Base-by-base conservation (phyloP, 2,329 filamentous ascomycete genomes). In the Chrysoporthe puriensis region DNA sequence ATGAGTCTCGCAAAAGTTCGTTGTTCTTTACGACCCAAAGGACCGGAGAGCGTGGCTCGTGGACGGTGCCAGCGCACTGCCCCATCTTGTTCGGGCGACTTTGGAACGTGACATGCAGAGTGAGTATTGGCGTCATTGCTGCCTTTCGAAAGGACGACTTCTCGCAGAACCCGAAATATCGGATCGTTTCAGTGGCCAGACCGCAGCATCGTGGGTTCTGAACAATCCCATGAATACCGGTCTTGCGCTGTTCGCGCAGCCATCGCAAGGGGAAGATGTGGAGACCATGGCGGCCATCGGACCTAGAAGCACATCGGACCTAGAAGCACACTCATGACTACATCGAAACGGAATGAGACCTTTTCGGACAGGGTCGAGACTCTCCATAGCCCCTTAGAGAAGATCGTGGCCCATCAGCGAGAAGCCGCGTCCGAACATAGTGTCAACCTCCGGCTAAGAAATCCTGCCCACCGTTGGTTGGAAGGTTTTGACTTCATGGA, bases 61-160 rank as follows among this genome's bases (percentile, higher is more conserved):
- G 0, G 76, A 80, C 64, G 79, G 78, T 14, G 71, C 73, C 4
- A 77, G 73, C 66, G 78, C 76, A 4, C 64, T 81, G 32, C 73
- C 81, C 5, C 79, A 82, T 65, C 73, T 81, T 2, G 67, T 80
- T 11, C 70, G 74, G 1, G 72, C 75, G 7, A 76, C 75, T 2
- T 50, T 77, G 62, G 36, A 69, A 16, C 67, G 74, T 32, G 69
- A 70, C 63, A 58, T 65, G 5, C 34, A 13, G 18, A 57, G 46
- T 9, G 71, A 72, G 26, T 67, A 59, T 3, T 72, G 73, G 26
- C 65, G 64, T 4, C 70, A 68, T n/a, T 67, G 70, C 8, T 69
- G 73, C 16, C 58, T 70, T 1, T 70, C 70, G 73, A n/a, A 74
- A 69, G 64, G 61, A 13, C 18, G 6, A 2, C 43, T 14, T 1